Base-by-base conservation (phyloP, 257 asterid genomes). In the Solanum acaule region DNA sequence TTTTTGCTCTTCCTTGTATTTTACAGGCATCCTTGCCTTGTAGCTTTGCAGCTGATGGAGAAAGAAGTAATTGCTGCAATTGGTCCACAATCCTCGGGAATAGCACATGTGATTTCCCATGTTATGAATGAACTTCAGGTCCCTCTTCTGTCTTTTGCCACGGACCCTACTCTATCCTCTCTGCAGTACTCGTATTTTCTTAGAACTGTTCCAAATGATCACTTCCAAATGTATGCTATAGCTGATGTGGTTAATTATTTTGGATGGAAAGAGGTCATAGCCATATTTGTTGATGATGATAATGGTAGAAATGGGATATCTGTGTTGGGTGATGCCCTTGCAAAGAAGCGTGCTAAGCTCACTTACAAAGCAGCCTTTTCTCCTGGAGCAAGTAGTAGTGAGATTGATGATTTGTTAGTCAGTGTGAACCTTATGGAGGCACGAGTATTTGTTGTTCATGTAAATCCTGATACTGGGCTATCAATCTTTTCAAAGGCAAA, bases 11-110 rank as follows among this genome's bases (percentile, higher is more conserved):
- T 82, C 46, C 5, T 52, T 15, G 72, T 83, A 25, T 88, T 89
- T 93, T 90, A 94, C 89, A 65, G 87, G 40, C 40, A 12, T 79
- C 81, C 79, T 77, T 88, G 84, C 88, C 61, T 83, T 93, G 93
- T 87, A 95, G 98, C 97, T 87, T 79, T 95, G 92, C 94, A 94
- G 95, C 92, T 95, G 61, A 88, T 87, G 87, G 94, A 92, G 87
- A 88, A 76, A 31, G 93, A 93, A 6, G 87, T 94, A 3, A 92
- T 94, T 35, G 97, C 94, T 49, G 95, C 93, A 46, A 88, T 95
- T 2, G 98, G 98, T 86, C 98, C 98, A 31, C 95, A 91, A 52
- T 95, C 98, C 1, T 95, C 98, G 0, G 96, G 97, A 78, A 92
- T 95, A 90, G 97, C 96, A 7, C 97, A 93, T 7, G 91, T 93